These are phyloP conservation scores for Fusarium papillatum DNA, from an alignment of 2,329 filamentous ascomycete species.

Conservation along the genomic window DNA sequence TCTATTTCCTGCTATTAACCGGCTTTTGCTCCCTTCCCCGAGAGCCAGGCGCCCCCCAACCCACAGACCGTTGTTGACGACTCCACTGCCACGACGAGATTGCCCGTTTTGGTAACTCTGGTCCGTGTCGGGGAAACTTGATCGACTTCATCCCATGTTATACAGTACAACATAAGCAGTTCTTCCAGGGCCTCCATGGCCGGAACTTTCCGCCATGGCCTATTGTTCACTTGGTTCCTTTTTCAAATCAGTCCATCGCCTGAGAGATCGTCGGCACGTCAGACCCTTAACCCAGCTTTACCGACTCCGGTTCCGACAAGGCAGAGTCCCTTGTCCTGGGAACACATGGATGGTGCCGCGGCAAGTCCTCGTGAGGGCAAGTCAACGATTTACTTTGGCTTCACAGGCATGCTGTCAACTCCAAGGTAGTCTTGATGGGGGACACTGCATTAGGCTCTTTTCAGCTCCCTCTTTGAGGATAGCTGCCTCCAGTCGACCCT, in stretches of 20 bases:
- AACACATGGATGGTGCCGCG: slow-evolving; percentile 18
- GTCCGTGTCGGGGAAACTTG: slow-evolving; percentile 41
- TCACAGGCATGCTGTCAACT: slow-evolving; percentile 16
- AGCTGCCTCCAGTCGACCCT: slow-evolving; percentile 22
- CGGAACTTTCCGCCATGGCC: slow-evolving; percentile 36
- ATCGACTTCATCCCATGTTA: slow-evolving; percentile 42
- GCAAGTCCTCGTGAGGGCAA: slow-evolving; percentile 23
- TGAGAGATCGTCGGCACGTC: slow-evolving; percentile 40
- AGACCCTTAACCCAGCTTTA: slow-evolving; percentile 39
- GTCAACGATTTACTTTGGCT: slow-evolving; percentile 15
- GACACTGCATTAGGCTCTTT: slow-evolving; percentile 26
- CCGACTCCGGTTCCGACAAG: slow-evolving; percentile 35
- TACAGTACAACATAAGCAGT: slow-evolving; percentile 35
- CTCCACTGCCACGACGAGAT: slow-evolving; percentile 45
- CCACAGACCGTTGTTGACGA: slow-evolving; percentile 31
- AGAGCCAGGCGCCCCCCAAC: slow-evolving; percentile 35
- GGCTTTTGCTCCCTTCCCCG: slow-evolving; percentile 33
- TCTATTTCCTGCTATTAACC: slow-evolving; percentile 15
- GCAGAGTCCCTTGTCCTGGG: slow-evolving; percentile 26
- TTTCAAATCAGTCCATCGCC: slow-evolving; percentile 38
- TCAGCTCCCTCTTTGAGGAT: slow-evolving; percentile 31
- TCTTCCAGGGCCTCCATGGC: slow-evolving; percentile 26
- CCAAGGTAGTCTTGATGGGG: slow-evolving; percentile 17
- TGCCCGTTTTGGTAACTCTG: slow-evolving; percentile 42
- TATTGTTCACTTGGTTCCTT: slow-evolving; percentile 14